Evolutionary conservation across 176 grass and related monocot genomes (phyloP).

Genomic region (Tuctoria greenei): DNA sequence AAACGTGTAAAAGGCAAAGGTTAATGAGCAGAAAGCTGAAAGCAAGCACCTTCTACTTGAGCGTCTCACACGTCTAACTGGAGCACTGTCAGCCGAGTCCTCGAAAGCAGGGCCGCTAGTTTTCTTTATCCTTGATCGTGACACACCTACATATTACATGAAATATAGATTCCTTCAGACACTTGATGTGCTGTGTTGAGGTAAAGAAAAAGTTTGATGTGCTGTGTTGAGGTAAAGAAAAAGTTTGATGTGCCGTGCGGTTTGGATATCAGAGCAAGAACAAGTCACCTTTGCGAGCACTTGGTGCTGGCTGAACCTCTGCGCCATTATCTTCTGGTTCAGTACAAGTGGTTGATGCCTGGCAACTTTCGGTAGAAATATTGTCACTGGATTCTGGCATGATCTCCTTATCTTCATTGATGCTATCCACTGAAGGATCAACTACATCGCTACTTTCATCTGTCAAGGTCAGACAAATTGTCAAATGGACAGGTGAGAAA

Average conservation of each 20-base stretch:
- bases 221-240: not conserved
- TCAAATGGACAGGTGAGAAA: slow-evolving; percentile 23
- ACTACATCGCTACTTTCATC: slow-evolving; percentile 60
- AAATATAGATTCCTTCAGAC: slow-evolving; percentile 22
- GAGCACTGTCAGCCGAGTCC: slow-evolving; percentile 44
- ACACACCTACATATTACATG: slow-evolving; percentile 33
- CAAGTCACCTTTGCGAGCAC: slow-evolving; percentile 49
- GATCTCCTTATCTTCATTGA: slow-evolving; percentile 35
- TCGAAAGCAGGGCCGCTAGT: slow-evolving; percentile 30
- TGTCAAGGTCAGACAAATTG: slow-evolving; percentile 23
- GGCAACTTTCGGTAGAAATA: slow-evolving; percentile 43
- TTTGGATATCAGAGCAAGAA: not conserved
- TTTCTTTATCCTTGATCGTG: slow-evolving; percentile 43
- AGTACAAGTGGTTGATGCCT: slow-evolving; percentile 36
- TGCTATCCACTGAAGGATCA: slow-evolving; percentile 47
- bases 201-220: not conserved
- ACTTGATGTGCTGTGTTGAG: not conserved
- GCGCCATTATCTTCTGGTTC: slow-evolving; percentile 40
- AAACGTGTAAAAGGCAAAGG: not conserved
- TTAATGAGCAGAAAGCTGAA: not conserved
- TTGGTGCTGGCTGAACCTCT: slow-evolving; percentile 50
- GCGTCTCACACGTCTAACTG: slow-evolving; percentile 36
- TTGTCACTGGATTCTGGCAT: slow-evolving; percentile 36
- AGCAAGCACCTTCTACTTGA: slow-evolving; percentile 49
- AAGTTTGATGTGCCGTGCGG: not conserved